These are phyloP conservation scores for Xylaria sp. DNA, from an alignment of 2,329 filamentous ascomycete species.

Conservation along the genomic window DNA sequence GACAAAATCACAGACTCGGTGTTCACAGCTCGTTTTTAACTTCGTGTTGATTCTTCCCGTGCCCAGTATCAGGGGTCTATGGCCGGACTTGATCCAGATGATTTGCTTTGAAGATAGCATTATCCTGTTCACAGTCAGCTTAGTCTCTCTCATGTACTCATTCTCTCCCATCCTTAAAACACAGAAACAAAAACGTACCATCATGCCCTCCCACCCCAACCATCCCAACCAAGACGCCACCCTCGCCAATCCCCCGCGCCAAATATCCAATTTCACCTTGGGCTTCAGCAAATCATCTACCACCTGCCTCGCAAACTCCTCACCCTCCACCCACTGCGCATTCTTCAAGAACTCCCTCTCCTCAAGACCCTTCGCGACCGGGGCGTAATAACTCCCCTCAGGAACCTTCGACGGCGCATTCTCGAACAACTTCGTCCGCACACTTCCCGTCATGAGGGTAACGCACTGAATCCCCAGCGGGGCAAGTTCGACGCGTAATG, in stretches of 20 bases:
- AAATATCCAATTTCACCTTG: conserved; percentile 26
- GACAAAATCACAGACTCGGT: no score
- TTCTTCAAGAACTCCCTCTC: conserved; percentile 25
- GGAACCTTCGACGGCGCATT: conserved; percentile 27
- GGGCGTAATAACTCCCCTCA: conserved; percentile 27
- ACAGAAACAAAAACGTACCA: conserved; percentile 23
- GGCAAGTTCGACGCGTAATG: conserved; percentile 30
- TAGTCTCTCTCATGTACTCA: background rate
- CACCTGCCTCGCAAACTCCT: conserved; percentile 29
- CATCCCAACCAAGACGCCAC: conserved; percentile 27
- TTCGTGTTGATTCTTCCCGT: background rate
- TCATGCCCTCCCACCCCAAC: conserved; percentile 32
- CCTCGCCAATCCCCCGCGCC: conserved; percentile 27
- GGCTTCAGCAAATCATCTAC: conserved; percentile 27
- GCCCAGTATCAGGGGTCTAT: background rate
- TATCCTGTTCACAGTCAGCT: conserved; percentile 19
- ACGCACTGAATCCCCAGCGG: conserved; percentile 32
- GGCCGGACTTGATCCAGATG: conserved; percentile 19
- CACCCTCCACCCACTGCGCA: conserved; percentile 24
- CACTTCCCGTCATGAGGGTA: conserved; percentile 30
- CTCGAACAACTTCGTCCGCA: conserved; percentile 28
- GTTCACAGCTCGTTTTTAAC: no score
- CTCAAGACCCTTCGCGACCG: conserved; percentile 26
- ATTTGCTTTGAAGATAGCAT: conserved; percentile 20
- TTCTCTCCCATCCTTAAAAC: background rate